Conservation (phyloP, 192 early-diverging fungal genomes). For the Coemansia sp. region DNA sequence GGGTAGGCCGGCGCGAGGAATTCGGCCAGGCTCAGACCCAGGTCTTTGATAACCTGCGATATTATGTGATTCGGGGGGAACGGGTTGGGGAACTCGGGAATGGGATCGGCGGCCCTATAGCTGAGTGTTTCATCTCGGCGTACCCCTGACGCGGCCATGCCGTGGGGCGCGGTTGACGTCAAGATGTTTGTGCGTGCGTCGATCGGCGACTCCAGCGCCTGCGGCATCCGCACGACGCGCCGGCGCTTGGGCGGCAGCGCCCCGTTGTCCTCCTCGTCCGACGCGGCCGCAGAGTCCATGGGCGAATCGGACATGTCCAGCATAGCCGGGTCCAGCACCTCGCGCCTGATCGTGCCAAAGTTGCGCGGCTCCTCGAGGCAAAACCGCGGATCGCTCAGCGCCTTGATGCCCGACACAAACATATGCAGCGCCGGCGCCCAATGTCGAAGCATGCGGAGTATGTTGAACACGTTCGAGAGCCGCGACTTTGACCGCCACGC, state of each 20-base stretch:
- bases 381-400: constrained; percentile 30
- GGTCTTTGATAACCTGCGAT: constrained; percentile 26
- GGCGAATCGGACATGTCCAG: constrained; percentile 31
- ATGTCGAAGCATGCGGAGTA: constrained; percentile 35
- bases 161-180: constrained; percentile 17
- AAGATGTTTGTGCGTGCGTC: constrained; percentile 27
- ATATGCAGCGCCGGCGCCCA: constrained; percentile 41
- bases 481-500: constrained; percentile 36
- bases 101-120: constrained; percentile 29
- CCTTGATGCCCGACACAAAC: constrained; percentile 34
- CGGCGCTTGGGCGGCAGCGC: constrained; percentile 34
- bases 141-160: constrained; percentile 2
- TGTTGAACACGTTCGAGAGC: constrained; percentile 37
- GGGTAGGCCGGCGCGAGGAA: constrained; percentile 34
- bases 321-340: constrained; percentile 21
- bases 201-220: constrained; percentile 18
- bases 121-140: constrained; percentile 41
- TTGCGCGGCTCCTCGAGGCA: constrained; percentile 30
- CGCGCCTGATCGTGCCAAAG: constrained; percentile 9
- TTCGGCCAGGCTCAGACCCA: constrained; percentile 34
- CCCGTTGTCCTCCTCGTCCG: constrained; percentile 6
- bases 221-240: constrained; percentile 7
- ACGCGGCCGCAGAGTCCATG: constrained; percentile 5
- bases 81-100: constrained; percentile 46
- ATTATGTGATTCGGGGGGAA: constrained; percentile 35